Evolutionary conservation across 2,329 filamentous ascomycete species (phyloP).

Genomic region (Phialophora chinensis): DNA sequence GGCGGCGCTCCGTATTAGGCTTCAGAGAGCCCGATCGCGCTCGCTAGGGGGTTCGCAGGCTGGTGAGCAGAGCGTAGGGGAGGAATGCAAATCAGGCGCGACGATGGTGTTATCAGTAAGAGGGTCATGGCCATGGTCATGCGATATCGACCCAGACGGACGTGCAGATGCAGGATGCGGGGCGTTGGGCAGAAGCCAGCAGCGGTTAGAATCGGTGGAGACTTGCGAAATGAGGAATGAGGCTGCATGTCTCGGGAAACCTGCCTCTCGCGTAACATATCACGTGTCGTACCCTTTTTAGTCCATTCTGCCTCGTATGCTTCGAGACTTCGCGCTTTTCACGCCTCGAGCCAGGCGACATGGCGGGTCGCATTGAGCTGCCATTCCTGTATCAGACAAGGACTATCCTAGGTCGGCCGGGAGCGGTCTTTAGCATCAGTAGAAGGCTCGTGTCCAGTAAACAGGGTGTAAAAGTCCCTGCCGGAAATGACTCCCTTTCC

Average conservation of each 20-base stretch:
- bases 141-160: slow-evolving; percentile 3
- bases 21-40: neutral
- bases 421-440: neutral
- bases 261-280: neutral
- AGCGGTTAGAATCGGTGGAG: neutral
- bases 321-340: neutral
- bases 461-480: neutral
- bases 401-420: slow-evolving; percentile 26
- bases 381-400: slow-evolving; percentile 38
- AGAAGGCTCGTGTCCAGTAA: neutral
- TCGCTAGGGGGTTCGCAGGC: neutral
- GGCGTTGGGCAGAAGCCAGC: neutral
- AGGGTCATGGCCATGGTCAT: slow-evolving; percentile 8
- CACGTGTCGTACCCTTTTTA: neutral
- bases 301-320: neutral
- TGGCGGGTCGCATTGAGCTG: slow-evolving; percentile 28
- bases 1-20: neutral
- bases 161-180: slow-evolving; percentile 1
- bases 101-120: slow-evolving; percentile 13
- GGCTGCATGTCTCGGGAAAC: slow-evolving; percentile 1
- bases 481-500: neutral
- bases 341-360: neutral
- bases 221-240: neutral
- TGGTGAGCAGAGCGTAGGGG: neutral
- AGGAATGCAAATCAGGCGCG: slow-evolving; percentile 1